Percentiles rank a stretch among this genome's conserved stretches.
Evolutionary conservation across 768 basidiomycete species (phyloP).

Genomic region (Crucibulum laeve): DNA sequence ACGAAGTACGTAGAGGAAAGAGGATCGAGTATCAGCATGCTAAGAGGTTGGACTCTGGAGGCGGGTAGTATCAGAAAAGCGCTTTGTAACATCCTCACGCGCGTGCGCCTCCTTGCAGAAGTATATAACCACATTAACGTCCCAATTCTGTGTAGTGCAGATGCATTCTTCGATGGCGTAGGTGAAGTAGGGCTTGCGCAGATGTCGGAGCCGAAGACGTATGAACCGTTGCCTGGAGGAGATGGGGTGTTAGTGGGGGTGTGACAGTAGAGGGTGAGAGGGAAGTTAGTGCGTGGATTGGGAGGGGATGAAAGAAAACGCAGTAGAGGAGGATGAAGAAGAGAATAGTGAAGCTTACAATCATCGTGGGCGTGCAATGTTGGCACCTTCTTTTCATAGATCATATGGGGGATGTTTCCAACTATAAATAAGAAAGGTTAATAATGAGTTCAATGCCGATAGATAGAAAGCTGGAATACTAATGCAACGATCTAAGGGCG

Average conservation of each 20-base stretch:
- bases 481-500: too few relatives aligned
- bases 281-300: background rate
- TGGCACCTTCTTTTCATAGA: conserved; percentile 73
- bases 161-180: conserved; percentile 95
- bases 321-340: background rate
- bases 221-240: conserved; percentile 79
- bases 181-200: conserved; percentile 88
- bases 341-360: conserved; percentile 41
- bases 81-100: conserved; percentile 91
- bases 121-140: conserved; percentile 91
- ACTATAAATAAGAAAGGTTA: too few relatives aligned
- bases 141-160: conserved; percentile 62
- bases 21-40: too few relatives aligned
- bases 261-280: background rate
- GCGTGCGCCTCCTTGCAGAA: conserved; percentile 94
- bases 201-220: conserved; percentile 94
- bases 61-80: too few relatives aligned
- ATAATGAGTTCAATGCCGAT: too few relatives aligned
- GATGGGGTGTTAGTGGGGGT: background rate
- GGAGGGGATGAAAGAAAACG: background rate
- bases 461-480: too few relatives aligned
- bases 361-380: conserved; percentile 93
- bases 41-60: too few relatives aligned
- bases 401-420: conserved; percentile 73
- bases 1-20: too few relatives aligned